A percentile compares a stretch with the other conserved stretches of the same genome.
Conservation (phyloP, 306 rosid genomes). For the Medicago truncatula region DNA sequence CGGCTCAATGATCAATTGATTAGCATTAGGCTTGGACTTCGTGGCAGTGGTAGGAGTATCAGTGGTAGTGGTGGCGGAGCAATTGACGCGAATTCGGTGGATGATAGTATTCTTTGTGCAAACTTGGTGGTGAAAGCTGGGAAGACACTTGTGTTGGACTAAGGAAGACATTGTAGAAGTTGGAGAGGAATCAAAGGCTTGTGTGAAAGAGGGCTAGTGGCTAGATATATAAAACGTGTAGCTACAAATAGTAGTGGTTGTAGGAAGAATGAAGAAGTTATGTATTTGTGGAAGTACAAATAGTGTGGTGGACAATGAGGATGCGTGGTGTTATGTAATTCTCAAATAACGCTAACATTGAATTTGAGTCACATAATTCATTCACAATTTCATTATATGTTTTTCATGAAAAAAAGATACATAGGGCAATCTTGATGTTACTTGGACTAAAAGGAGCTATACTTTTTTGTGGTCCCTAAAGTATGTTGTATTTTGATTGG, state of each 20-base stretch:
- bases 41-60: conserved; percentile 45
- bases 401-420: background rate
- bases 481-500: conserved; percentile 23
- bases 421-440: background rate
- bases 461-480: conserved; percentile 32
- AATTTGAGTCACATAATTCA: conserved; percentile 28
- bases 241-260: conserved; percentile 43
- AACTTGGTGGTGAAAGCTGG: conserved; percentile 42
- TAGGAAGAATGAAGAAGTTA: conserved; percentile 28
- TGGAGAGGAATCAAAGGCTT: conserved; percentile 33
- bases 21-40: conserved; percentile 33
- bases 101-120: background rate
- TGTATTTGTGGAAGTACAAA: conserved; percentile 38
- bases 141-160: conserved; percentile 56
- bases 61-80: conserved; percentile 48
- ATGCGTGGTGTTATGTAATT: conserved; percentile 53
- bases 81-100: conserved; percentile 30
- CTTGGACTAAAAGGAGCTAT: conserved; percentile 32
- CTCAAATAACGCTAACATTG: conserved; percentile 31
- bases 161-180: conserved; percentile 63
- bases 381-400: background rate
- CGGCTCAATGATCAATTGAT: conserved; percentile 45
- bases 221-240: background rate
- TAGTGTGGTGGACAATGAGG: conserved; percentile 50
- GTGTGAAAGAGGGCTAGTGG: background rate